phyloP scores from a whole-genome alignment of 2,329 filamentous ascomycete species.

The Dendryphion nanum region DNA sequence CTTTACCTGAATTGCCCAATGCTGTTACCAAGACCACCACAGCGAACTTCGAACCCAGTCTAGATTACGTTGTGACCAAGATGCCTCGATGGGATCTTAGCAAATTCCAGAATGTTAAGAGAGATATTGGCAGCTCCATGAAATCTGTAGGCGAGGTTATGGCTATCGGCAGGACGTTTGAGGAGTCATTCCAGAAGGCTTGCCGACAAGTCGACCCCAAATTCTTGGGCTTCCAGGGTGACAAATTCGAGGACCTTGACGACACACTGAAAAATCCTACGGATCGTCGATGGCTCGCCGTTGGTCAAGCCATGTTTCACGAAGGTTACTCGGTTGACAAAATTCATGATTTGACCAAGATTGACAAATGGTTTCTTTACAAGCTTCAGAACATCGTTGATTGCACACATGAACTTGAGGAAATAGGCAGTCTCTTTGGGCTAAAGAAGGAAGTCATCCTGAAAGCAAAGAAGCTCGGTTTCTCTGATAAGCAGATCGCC shows the following conservation, averaged over 20 bases:
- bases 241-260: conserved; percentile 91
- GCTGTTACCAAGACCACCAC: conserved; percentile 98
- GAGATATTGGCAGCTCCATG: conserved; percentile 96
- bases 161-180: conserved; percentile 97
- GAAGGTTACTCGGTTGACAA: conserved; percentile 91
- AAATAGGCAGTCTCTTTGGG: conserved; percentile 76
- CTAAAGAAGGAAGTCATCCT: conserved; percentile 85
- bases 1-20: conserved; percentile 91
- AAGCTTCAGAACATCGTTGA: conserved; percentile 98
- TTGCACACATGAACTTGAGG: conserved; percentile 81
- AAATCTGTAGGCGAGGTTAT: conserved; percentile 99
- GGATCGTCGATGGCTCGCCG: conserved; percentile 94
- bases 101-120: conserved; percentile 99
- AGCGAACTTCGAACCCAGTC: conserved; percentile 95
- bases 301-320: conserved; percentile 97
- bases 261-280: conserved; percentile 88
- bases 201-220: conserved; percentile 94
- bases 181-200: conserved; percentile 98
- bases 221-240: conserved; percentile 91
- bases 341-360: conserved; percentile 93
- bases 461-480: conserved; percentile 95
- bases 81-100: conserved; percentile 97
- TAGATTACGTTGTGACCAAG: conserved; percentile 98
- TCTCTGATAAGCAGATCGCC: conserved; percentile 95
- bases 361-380: conserved; percentile 99